These are phyloP conservation scores for Gracilaria gracilis DNA, from an alignment of 23 red algal species.

Conservation along the genomic window DNA sequence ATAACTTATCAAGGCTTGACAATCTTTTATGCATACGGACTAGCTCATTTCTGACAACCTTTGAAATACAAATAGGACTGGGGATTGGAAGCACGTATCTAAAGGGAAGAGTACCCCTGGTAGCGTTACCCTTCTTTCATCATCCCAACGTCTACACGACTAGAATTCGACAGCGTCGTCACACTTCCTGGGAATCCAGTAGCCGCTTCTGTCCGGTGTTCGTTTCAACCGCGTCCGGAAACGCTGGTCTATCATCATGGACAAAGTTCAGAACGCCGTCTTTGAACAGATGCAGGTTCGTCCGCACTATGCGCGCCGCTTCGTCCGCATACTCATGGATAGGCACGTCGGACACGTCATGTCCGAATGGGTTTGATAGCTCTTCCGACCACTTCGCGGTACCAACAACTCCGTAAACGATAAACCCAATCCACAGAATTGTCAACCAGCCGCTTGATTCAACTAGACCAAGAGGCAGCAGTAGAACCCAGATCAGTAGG, in stretches of 20 bases:
- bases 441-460: slow-evolving; percentile 51
- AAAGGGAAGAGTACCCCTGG: too few species aligned
- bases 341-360: slow-evolving; percentile 58
- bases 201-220: neutral
- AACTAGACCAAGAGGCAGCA: slow-evolving; percentile 59
- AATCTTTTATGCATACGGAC: too few species aligned
- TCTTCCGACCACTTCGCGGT: slow-evolving; percentile 42
- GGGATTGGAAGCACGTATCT: too few species aligned
- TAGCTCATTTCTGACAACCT: too few species aligned
- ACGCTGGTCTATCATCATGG: neutral
- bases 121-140: too few species aligned
- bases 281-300: slow-evolving; percentile 30
- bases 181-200: neutral
- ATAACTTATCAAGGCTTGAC: too few species aligned
- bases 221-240: neutral
- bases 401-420: slow-evolving; percentile 64
- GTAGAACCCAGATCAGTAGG: slow-evolving; percentile 50
- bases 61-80: too few species aligned
- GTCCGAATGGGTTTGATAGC: slow-evolving; percentile 52
- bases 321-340: slow-evolving; percentile 18
- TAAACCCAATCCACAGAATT: slow-evolving; percentile 58
- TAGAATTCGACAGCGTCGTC: neutral
- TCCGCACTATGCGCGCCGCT: slow-evolving; percentile 11
- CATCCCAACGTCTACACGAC: too few species aligned
- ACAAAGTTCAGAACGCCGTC: slow-evolving; percentile 23